Conservation (phyloP, 2,329 filamentous ascomycete genomes). For the Talaromyces piceae region DNA sequence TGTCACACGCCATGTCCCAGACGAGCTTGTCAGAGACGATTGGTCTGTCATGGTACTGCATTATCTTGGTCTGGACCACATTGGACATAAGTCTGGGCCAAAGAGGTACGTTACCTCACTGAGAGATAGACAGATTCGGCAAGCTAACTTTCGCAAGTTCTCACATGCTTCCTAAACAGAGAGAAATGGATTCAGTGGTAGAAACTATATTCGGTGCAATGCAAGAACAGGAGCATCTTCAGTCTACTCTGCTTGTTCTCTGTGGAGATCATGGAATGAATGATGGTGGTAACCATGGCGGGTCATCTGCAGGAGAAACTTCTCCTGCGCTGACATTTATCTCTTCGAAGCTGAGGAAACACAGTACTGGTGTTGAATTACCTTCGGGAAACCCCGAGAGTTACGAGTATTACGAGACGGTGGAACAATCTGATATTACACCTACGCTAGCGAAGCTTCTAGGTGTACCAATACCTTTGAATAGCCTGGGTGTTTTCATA, state of each 20-base stretch:
- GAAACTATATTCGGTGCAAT: conserved; percentile 69
- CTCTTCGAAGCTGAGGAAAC: conserved; percentile 61
- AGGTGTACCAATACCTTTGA: conserved; percentile 79
- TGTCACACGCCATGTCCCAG: conserved; percentile 80
- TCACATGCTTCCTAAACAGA: conserved; percentile 88
- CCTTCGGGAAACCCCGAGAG: conserved; percentile 58
- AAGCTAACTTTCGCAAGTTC: conserved; percentile 45
- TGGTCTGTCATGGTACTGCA: conserved; percentile 94
- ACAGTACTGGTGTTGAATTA: conserved; percentile 39
- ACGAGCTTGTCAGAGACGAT: conserved; percentile 67
- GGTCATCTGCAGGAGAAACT: conserved; percentile 87
- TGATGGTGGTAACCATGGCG: conserved; percentile 92
- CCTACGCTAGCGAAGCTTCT: conserved; percentile 81
- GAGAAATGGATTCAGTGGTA: conserved; percentile 85
- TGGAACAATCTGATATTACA: conserved; percentile 93
- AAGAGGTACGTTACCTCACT: conserved; percentile 52
- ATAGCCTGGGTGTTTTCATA: conserved; percentile 84
- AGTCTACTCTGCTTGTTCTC: conserved; percentile 73
- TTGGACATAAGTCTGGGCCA: conserved; percentile 92
- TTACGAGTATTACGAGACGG: conserved; percentile 72
- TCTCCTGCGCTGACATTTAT: conserved; percentile 88
- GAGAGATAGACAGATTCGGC: conserved; percentile 5
- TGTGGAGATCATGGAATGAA: conserved; percentile 99
- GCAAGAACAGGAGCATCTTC: conserved; percentile 59
- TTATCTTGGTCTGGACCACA: conserved; percentile 92